These are phyloP conservation scores for Begonia peltatifolia DNA, from an alignment of 306 rosid species.

Conservation along the genomic window DNA sequence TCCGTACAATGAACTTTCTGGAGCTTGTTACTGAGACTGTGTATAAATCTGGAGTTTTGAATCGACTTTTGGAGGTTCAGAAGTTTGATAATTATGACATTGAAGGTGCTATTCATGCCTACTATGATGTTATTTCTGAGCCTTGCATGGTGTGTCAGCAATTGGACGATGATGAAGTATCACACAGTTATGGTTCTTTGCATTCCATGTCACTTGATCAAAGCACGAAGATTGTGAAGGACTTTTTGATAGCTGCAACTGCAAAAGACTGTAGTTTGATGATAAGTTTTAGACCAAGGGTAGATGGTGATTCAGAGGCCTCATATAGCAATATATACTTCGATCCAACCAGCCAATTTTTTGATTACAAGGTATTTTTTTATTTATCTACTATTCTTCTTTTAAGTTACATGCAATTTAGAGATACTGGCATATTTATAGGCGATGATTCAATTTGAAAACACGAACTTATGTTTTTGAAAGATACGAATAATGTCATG, in stretches of 20 bases:
- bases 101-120: constrained; percentile 90
- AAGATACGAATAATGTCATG: too few species aligned
- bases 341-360: constrained; percentile 51
- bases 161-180: constrained; percentile 30
- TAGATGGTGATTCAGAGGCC: constrained; percentile 31
- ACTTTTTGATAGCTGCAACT: constrained; percentile 73
- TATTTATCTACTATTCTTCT: constrained; percentile 3
- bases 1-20: constrained; percentile 40
- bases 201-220: constrained; percentile 70
- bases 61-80: constrained; percentile 67
- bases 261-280: constrained; percentile 93
- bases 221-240: constrained; percentile 59
- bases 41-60: constrained; percentile 49
- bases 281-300: constrained; percentile 59
- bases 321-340: constrained; percentile 28
- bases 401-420: too few species aligned
- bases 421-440: too few species aligned
- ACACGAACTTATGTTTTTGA: too few species aligned
- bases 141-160: constrained; percentile 57
- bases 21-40: constrained; percentile 62
- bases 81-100: constrained; percentile 74
- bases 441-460: too few species aligned
- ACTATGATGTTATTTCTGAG: constrained; percentile 54
- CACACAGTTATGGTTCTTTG: constrained; percentile 33
- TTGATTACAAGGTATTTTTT: constrained; percentile 57